Conservation (phyloP, 768 basidiomycete genomes). For the Tricholoma bakamatsutake region DNA sequence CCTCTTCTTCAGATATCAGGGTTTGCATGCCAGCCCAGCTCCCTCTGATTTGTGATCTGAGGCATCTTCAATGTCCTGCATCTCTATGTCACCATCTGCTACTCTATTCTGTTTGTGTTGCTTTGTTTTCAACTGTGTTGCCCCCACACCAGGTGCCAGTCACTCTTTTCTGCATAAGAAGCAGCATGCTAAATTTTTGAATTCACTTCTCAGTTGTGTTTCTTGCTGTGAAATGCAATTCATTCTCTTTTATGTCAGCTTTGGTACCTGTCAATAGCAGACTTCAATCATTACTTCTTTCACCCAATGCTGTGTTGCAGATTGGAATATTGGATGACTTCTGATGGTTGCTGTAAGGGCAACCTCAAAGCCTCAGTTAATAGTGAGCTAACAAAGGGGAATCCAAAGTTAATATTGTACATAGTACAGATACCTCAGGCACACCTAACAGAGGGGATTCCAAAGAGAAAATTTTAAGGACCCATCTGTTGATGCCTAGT, state of each 20-base stretch:
- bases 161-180: not conserved
- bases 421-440: too few species aligned
- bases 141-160: not conserved
- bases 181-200: not conserved
- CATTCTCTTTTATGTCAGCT: not conserved
- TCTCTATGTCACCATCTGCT: not conserved
- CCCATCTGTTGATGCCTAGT: too few species aligned
- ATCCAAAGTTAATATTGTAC: too few species aligned
- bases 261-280: not conserved
- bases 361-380: too few species aligned
- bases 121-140: not conserved
- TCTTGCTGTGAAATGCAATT: not conserved
- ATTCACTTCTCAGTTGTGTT: not conserved
- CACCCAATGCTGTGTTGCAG: not conserved
- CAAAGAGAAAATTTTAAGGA: too few species aligned
- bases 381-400: too few species aligned
- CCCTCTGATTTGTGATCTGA: not conserved
- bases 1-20: not conserved
- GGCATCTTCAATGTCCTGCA: not conserved
- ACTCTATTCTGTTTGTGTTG: not conserved
- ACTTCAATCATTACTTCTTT: not conserved
- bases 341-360: not conserved
- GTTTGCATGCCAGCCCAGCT: not conserved
- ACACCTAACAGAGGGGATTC: too few species aligned
- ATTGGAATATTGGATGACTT: not conserved